Conservation (phyloP, 148 eudicot species). For the Nepenthes mirabilis region DNA sequence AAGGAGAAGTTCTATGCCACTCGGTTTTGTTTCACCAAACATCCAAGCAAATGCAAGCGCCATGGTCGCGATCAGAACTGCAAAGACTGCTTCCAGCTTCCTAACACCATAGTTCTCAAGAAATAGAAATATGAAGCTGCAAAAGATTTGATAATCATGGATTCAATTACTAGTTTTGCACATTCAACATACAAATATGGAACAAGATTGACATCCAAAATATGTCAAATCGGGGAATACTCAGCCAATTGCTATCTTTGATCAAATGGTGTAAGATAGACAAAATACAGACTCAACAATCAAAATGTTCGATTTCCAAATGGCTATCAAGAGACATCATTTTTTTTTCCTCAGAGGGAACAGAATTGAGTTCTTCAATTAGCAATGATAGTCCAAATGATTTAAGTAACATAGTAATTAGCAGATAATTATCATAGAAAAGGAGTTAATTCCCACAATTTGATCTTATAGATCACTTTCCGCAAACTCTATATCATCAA, state of each 20-base stretch:
- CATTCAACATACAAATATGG: background rate
- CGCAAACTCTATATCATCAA: too few relatives aligned
- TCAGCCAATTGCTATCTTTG: too few relatives aligned
- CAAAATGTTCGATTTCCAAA: background rate
- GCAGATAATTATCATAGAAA: too few relatives aligned
- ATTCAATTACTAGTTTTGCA: background rate
- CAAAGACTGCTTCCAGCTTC: conserved; percentile 93
- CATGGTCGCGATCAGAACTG: conserved; percentile 88
- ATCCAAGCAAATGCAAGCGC: conserved; percentile 91
- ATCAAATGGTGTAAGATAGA: background rate
- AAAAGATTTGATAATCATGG: conserved; percentile 4
- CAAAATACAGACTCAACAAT: background rate
- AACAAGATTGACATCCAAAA: background rate
- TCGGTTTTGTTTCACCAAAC: conserved; percentile 93
- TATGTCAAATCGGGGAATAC: too few relatives aligned
- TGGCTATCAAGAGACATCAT: background rate
- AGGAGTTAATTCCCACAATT: too few relatives aligned
- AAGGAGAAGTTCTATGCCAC: conserved; percentile 60
- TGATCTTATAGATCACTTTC: too few relatives aligned
- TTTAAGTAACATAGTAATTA: too few relatives aligned
- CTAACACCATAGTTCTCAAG: conserved; percentile 95
- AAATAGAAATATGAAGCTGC: conserved; percentile 74
- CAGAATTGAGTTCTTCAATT: background rate
- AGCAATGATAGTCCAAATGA: too few relatives aligned
- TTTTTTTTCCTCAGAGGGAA: background rate